These are phyloP conservation scores for Hypomyces perniciosus DNA, from an alignment of 2,329 filamentous ascomycete species.

Conservation along the genomic window DNA sequence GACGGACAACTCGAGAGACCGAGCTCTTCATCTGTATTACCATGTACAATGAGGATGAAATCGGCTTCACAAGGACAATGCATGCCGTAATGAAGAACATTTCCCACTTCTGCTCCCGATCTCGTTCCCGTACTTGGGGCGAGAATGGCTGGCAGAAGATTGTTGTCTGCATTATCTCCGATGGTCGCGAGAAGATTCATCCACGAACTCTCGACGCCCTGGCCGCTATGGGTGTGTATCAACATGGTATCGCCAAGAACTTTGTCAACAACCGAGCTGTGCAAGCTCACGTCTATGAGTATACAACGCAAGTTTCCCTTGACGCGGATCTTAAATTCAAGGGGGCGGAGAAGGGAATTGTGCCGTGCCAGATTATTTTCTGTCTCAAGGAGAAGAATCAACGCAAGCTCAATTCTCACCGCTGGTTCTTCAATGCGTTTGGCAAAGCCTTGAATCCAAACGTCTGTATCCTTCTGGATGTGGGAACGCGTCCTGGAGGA, in stretches of 20 bases:
- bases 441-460: constrained; percentile 89
- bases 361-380: constrained; percentile 97
- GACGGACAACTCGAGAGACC: constrained; percentile 76
- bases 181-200: constrained; percentile 85
- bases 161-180: constrained; percentile 92
- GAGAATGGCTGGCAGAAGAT: constrained; percentile 99
- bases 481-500: constrained; percentile 83
- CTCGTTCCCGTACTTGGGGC: constrained; percentile 91
- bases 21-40: constrained; percentile 96
- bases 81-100: constrained; percentile 99
- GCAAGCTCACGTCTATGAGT: constrained; percentile 96
- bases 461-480: constrained; percentile 92
- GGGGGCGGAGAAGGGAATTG: constrained; percentile 96
- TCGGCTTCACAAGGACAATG: constrained; percentile 95
- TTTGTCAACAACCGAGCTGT: constrained; percentile 94
- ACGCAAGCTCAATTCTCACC: constrained; percentile 96
- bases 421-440: constrained; percentile 99
- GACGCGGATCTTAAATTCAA: constrained; percentile 98
- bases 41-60: constrained; percentile 99
- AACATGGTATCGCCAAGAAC: constrained; percentile 98
- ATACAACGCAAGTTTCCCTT: constrained; percentile 94
- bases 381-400: constrained; percentile 97
- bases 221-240: constrained; percentile 95
- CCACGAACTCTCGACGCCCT: constrained; percentile 88
- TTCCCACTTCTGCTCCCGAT: constrained; percentile 87